Evolutionary conservation across 2,329 filamentous ascomycete species (phyloP).

Genomic region (Penicillium sp.): DNA sequence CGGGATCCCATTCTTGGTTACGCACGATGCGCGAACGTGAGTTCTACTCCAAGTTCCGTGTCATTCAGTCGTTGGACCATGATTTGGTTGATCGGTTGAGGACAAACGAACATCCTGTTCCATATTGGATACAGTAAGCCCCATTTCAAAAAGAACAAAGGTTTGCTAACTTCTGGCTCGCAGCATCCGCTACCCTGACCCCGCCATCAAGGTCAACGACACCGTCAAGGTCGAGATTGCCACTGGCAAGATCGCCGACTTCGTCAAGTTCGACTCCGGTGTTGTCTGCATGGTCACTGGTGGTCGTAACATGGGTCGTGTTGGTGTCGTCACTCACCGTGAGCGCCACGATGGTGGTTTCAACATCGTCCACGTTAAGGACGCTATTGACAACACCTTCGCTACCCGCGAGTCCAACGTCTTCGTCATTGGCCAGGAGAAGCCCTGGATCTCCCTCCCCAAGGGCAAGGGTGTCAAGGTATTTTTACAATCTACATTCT

Average conservation of each 20-base stretch:
- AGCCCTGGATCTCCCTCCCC: conserved; percentile 98
- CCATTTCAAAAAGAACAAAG: conserved; percentile 19
- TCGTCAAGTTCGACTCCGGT: conserved; percentile 98
- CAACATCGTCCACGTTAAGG: conserved; percentile 99
- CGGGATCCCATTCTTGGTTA: conserved; percentile 99
- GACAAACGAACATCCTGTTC: conserved; percentile 32
- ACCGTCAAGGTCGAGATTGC: conserved; percentile 98
- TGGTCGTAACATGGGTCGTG: conserved; percentile 99
- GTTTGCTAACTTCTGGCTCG: conserved; percentile 35
- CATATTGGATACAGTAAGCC: conserved; percentile 37
- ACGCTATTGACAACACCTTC: conserved; percentile 99
- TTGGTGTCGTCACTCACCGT: conserved; percentile 99
- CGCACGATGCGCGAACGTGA: conserved; percentile 99
- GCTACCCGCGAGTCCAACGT: conserved; percentile 99
- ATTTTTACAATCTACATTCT: conserved; percentile 21
- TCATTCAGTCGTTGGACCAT: conserved; percentile 99
- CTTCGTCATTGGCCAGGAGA: conserved; percentile 97
- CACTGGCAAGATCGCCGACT: conserved; percentile 97
- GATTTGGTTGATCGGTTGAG: conserved; percentile 73
- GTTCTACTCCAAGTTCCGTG: conserved; percentile 72
- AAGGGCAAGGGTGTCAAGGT: conserved; percentile 99
- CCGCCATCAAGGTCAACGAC: conserved; percentile 99
- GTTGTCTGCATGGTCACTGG: conserved; percentile 97
- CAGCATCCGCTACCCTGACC: conserved; percentile 99
- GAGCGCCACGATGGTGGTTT: conserved; percentile 99